phyloP scores from a whole-genome alignment of 202 grass and related monocot species.

The Brachypodium distachyon region DNA sequence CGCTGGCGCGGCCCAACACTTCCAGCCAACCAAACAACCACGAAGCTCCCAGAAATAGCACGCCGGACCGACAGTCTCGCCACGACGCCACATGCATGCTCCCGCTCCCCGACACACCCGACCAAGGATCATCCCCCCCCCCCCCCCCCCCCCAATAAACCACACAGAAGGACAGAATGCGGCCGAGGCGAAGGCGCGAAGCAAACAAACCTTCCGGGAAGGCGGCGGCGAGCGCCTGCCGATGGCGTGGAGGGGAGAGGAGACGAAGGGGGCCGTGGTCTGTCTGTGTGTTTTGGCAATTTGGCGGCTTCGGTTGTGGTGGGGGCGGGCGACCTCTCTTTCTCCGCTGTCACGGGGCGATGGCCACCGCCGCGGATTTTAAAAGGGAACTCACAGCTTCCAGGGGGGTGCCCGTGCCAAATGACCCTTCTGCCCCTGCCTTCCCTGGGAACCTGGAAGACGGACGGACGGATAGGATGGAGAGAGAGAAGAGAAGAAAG shows the following conservation, averaged over 20 bases:
- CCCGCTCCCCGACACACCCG: not conserved
- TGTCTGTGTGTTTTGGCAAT: not conserved
- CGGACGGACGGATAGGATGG: not conserved
- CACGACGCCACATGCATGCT: not conserved
- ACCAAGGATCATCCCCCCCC: not conserved
- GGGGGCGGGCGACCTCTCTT: not conserved
- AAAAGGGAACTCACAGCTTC: not conserved
- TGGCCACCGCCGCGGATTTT: slow-evolving; percentile 19
- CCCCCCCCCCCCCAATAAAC: not conserved
- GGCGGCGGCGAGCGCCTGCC: not conserved
- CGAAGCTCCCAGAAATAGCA: slow-evolving; percentile 1
- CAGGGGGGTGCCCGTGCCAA: not conserved
- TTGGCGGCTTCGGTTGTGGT: slow-evolving; percentile 20
- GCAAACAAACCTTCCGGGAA: not conserved
- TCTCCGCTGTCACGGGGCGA: slow-evolving; percentile 10
- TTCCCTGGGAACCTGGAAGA: not conserved
- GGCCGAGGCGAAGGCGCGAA: not conserved
- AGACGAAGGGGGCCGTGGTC: not conserved
- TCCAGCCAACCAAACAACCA: not conserved
- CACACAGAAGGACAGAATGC: slow-evolving; percentile 3
- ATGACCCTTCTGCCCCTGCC: slow-evolving; percentile 11
- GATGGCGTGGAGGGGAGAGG: not conserved
- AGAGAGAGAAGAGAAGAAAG: not conserved
- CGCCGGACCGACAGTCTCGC: not conserved
- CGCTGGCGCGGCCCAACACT: not conserved